phyloP scores from a whole-genome alignment of 164 flowering plant species.

The Aristolochia fimbriata region DNA sequence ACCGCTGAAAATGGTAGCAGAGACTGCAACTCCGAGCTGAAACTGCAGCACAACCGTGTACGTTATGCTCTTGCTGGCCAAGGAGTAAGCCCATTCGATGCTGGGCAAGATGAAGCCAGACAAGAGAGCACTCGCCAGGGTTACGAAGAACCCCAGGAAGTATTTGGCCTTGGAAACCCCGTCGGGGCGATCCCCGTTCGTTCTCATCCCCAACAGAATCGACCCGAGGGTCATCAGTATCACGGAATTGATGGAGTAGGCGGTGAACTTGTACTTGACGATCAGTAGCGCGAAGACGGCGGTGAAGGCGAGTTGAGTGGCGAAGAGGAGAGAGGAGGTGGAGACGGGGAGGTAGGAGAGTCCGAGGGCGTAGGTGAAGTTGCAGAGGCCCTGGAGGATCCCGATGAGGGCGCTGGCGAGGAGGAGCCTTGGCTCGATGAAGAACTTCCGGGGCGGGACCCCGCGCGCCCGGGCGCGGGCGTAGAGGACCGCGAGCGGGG shows the following conservation, averaged over 20 bases:
- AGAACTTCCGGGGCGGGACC: not conserved
- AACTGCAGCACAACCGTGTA: slow-evolving; percentile 19
- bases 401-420: slow-evolving; percentile 9
- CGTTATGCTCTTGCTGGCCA: slow-evolving; percentile 9
- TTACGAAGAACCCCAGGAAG: slow-evolving; percentile 17
- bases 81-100: slow-evolving; percentile 11
- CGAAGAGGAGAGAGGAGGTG: slow-evolving; percentile 16
- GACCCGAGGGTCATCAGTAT: slow-evolving; percentile 23
- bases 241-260: slow-evolving; percentile 19
- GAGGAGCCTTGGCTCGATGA: slow-evolving; percentile 1
- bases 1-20: slow-evolving; percentile 15
- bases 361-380: slow-evolving; percentile 15
- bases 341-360: slow-evolving; percentile 18
- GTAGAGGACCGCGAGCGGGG: too few relatives aligned
- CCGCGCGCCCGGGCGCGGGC: too few relatives aligned
- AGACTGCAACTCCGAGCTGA: slow-evolving; percentile 11
- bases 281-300: slow-evolving; percentile 19
- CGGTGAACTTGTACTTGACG: slow-evolving; percentile 20
- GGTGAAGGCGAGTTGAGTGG: slow-evolving; percentile 27
- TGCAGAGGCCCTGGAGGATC: slow-evolving; percentile 11
- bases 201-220: slow-evolving; percentile 14
- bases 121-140: slow-evolving; percentile 11
- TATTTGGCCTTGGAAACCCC: slow-evolving; percentile 13
- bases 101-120: slow-evolving; percentile 14
- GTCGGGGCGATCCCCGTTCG: slow-evolving; percentile 14